Percentiles rank a stretch among this genome's conserved stretches.
Evolutionary conservation across 2,329 filamentous ascomycete genomes (phyloP).

Genomic region (Alternaria solani): DNA sequence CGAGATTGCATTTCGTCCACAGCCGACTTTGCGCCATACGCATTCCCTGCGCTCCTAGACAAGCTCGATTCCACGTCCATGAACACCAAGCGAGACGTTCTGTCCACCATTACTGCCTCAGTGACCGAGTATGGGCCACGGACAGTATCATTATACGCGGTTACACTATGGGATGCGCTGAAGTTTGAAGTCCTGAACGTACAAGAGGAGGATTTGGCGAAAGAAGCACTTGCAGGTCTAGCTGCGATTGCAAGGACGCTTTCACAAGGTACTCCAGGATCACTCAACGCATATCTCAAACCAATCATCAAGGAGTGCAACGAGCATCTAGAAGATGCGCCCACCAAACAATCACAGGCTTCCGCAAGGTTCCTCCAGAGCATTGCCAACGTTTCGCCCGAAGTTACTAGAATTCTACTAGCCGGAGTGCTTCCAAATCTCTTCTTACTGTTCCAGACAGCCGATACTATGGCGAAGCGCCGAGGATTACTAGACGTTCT

Average conservation of each 20-base stretch:
- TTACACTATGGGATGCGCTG: slow-evolving; percentile 72
- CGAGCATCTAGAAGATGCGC: slow-evolving; percentile 72
- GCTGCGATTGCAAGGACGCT: slow-evolving; percentile 64
- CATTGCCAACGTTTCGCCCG: slow-evolving; percentile 63
- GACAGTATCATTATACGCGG: slow-evolving; percentile 68
- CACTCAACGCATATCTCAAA: slow-evolving; percentile 63
- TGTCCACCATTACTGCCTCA: slow-evolving; percentile 69
- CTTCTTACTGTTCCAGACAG: slow-evolving; percentile 67
- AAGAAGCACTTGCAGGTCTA: slow-evolving; percentile 65
- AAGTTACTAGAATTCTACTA: slow-evolving; percentile 64
- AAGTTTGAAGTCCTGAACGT: slow-evolving; percentile 74
- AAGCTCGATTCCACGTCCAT: slow-evolving; percentile 74
- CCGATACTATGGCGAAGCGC: slow-evolving; percentile 68
- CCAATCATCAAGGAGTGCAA: slow-evolving; percentile 72
- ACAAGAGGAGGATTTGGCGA: slow-evolving; percentile 70
- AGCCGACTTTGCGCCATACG: slow-evolving; percentile 69
- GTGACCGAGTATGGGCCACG: slow-evolving; percentile 66
- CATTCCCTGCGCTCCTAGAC: slow-evolving; percentile 72
- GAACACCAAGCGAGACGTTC: slow-evolving; percentile 73
- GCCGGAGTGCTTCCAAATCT: slow-evolving; percentile 65
- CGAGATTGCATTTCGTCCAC: slow-evolving; percentile 71
- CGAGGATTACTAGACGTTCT: slow-evolving; percentile 69
- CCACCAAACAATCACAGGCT: slow-evolving; percentile 72
- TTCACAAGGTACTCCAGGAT: slow-evolving; percentile 57
- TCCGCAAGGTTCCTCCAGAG: slow-evolving; percentile 67